A percentile compares a stretch with the other conserved stretches of the same genome.
These are phyloP conservation scores for Crepidotus variabilis DNA, from an alignment of 768 basidiomycete species.

Conservation along the genomic window DNA sequence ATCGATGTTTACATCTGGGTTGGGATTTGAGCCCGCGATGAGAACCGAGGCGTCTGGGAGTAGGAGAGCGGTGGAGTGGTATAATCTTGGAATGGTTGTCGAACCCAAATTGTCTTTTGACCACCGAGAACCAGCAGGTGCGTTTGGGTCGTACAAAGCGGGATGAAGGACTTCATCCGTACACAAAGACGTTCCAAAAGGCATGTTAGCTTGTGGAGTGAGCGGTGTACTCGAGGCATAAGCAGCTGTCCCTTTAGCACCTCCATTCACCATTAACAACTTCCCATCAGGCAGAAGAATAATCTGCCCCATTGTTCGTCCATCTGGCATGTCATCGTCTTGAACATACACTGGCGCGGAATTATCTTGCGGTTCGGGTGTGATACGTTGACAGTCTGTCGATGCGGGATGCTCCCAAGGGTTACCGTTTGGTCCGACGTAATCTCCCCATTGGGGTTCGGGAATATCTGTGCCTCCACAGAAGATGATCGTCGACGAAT, in stretches of 20 bases:
- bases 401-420: slow-evolving; percentile 72
- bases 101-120: slow-evolving; percentile 61
- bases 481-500: slow-evolving; percentile 79
- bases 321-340: slow-evolving; percentile 73
- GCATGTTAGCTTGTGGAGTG: slow-evolving; percentile 41
- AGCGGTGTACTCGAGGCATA: slow-evolving; percentile 44
- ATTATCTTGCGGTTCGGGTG: slow-evolving; percentile 76
- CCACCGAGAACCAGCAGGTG: slow-evolving; percentile 70
- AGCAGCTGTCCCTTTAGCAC: slow-evolving; percentile 81
- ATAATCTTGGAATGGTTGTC: slow-evolving; percentile 73
- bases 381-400: slow-evolving; percentile 75
- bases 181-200: slow-evolving; percentile 68
- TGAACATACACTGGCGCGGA: slow-evolving; percentile 55
- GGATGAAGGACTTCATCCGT: slow-evolving; percentile 75
- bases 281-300: slow-evolving; percentile 77
- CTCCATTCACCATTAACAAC: slow-evolving; percentile 79
- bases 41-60: slow-evolving; percentile 85
- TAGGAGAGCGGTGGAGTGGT: slow-evolving; percentile 88
- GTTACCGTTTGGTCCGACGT: slow-evolving; percentile 64
- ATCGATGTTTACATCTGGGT: slow-evolving; percentile 68
- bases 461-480: slow-evolving; percentile 87
- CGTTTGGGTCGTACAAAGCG: slow-evolving; percentile 79
- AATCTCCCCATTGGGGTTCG: slow-evolving; percentile 72
- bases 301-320: slow-evolving; percentile 90
- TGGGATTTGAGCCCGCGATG: slow-evolving; percentile 91